These are phyloP conservation scores for Sclerotinia nivalis DNA, from an alignment of 2,329 filamentous ascomycete species.

Conservation along the genomic window DNA sequence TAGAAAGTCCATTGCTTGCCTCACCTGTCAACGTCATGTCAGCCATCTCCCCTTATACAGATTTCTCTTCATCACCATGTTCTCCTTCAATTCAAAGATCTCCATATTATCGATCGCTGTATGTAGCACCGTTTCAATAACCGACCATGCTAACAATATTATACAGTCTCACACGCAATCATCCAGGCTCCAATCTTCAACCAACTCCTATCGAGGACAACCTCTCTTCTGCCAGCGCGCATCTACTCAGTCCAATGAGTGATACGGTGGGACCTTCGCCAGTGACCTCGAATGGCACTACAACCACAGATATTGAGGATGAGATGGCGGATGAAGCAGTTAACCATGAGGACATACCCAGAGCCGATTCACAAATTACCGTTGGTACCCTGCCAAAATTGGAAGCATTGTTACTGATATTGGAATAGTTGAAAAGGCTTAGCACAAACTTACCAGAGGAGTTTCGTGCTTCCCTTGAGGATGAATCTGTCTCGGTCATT, in stretches of 20 bases:
- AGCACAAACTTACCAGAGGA: conserved; percentile 58
- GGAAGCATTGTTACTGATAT: conserved; percentile 29
- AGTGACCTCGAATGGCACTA: conserved; percentile 82
- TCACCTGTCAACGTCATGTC: conserved; percentile 60
- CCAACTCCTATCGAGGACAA: conserved; percentile 49
- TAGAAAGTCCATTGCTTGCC: conserved; percentile 62
- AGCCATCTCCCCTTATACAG: conserved; percentile 53
- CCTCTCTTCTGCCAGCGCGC: conserved; percentile 38
- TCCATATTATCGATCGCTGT: conserved; percentile 55
- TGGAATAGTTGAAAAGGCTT: conserved; percentile 37
- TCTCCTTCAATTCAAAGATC: conserved; percentile 48
- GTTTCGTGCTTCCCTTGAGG: conserved; percentile 61
- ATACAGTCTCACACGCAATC: conserved; percentile 48
- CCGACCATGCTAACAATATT: conserved; percentile 25
- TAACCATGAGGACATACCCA: conserved; percentile 39
- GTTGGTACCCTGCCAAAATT: conserved; percentile 30
- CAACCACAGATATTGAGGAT: conserved; percentile 81
- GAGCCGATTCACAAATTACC: conserved; percentile 32
- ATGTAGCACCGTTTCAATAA: conserved; percentile 38
- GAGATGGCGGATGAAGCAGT: conserved; percentile 63
- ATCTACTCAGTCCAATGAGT: conserved; percentile 63
- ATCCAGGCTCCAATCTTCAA: conserved; percentile 52
- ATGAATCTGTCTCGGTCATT: conserved; percentile 86
- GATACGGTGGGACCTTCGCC: conserved; percentile 79
- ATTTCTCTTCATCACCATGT: conserved; percentile 57